Conservation (phyloP, 257 asterid species). For the Lavandula angustifolia region DNA sequence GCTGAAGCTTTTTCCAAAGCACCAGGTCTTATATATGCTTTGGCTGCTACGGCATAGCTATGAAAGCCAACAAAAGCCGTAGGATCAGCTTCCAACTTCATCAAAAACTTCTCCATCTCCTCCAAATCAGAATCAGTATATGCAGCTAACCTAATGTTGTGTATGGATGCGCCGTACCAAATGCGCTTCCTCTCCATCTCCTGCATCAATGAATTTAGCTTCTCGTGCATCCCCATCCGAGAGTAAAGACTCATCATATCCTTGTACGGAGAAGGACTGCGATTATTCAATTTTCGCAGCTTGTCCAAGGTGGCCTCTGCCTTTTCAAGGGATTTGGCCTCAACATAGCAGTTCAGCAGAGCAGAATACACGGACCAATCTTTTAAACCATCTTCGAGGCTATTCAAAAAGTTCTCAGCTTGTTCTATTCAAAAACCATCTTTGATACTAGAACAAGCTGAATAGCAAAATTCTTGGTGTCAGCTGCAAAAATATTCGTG, state of each 20-base stretch:
- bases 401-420: too few species aligned
- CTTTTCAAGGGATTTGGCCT: too few species aligned
- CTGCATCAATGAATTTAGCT: constrained; percentile 35
- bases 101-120: constrained; percentile 49
- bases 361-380: too few species aligned
- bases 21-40: constrained; percentile 47
- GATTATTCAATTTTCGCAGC: too few species aligned
- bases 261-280: too few species aligned
- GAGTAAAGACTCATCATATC: constrained; percentile 46
- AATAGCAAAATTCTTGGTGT: too few species aligned
- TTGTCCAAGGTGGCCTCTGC: too few species aligned
- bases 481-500: too few species aligned
- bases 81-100: constrained; percentile 57
- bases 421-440: too few species aligned
- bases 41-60: constrained; percentile 40
- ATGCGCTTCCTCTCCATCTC: constrained; percentile 54
- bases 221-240: constrained; percentile 30
- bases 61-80: constrained; percentile 19
- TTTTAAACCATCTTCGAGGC: too few species aligned
- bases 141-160: constrained; percentile 39
- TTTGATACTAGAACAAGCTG: too few species aligned
- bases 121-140: constrained; percentile 35
- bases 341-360: too few species aligned
- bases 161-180: constrained; percentile 15
- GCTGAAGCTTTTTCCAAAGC: constrained; percentile 35